A percentile compares a stretch with the other conserved stretches of the same genome.
Evolutionary conservation across 2,329 filamentous ascomycete species (phyloP).

Genomic region (Paecilomyces sp.): DNA sequence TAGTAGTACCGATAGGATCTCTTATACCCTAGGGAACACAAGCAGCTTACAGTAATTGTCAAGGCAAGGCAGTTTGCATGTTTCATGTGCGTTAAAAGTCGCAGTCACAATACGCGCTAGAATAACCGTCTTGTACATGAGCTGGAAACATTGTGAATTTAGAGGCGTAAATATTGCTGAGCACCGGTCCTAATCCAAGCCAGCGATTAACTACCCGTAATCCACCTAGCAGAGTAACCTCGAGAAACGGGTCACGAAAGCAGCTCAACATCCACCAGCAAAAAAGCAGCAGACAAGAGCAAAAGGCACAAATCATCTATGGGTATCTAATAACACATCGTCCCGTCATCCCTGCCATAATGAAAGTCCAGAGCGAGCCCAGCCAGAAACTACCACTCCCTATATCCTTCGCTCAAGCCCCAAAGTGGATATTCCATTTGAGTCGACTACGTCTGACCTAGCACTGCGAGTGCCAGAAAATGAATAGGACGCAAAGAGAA

Average conservation of each 20-base stretch:
- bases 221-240: neutral
- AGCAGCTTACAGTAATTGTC: too few relatives aligned
- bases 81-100: neutral
- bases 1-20: neutral
- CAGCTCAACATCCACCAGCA: neutral
- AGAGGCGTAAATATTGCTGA: neutral
- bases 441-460: neutral
- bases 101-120: neutral
- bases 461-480: constrained; percentile 2
- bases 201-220: neutral
- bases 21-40: too few relatives aligned
- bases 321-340: constrained; percentile 39
- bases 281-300: constrained; percentile 6
- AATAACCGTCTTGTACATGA: neutral
- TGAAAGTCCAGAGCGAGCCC: constrained; percentile 16
- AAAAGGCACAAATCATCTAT: constrained; percentile 22
- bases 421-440: neutral
- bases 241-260: neutral
- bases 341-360: constrained; percentile 31
- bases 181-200: neutral
- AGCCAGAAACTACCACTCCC: constrained; percentile 18
- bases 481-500: constrained; percentile 14
- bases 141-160: neutral
- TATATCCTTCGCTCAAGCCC: constrained; percentile 6
- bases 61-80: neutral